Conservation (phyloP, 2,329 filamentous ascomycete species). For the Fusarium metavorans region DNA sequence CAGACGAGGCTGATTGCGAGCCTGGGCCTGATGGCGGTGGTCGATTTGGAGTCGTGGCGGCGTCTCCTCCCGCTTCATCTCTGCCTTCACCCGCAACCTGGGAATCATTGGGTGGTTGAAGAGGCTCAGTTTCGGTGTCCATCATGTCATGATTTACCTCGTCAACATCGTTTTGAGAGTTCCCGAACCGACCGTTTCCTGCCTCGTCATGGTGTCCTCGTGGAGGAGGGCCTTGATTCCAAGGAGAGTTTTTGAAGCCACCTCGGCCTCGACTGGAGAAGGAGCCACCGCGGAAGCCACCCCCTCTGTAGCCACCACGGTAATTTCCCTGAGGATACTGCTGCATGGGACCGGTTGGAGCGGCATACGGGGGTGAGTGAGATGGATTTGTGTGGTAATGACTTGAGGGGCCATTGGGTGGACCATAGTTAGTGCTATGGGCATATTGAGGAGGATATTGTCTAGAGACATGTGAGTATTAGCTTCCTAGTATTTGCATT, state of each 20-base stretch:
- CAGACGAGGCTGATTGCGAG: constrained; percentile 59
- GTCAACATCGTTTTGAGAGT: constrained; percentile 20
- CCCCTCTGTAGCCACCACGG: constrained; percentile 63
- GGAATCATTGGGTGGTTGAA: constrained; percentile 44
- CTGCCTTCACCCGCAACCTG: constrained; percentile 41
- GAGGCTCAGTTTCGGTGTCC: constrained; percentile 27
- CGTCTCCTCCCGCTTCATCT: constrained; percentile 57
- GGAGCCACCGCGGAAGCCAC: constrained; percentile 71
- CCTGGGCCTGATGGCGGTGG: constrained; percentile 67
- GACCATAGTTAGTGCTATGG: constrained; percentile 61
- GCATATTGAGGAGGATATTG: constrained; percentile 73
- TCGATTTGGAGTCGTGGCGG: constrained; percentile 67
- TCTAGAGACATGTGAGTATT: constrained; percentile 49
- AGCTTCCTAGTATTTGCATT: background rate
- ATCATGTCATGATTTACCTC: constrained; percentile 32
- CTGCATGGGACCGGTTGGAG: constrained; percentile 68
- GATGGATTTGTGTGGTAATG: constrained; percentile 64
- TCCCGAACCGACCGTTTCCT: constrained; percentile 34
- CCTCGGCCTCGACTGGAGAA: constrained; percentile 68
- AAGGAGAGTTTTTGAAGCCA: constrained; percentile 76
- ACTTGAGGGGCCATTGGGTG: constrained; percentile 64
- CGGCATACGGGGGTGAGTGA: constrained; percentile 66
- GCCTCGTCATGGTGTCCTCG: constrained; percentile 40
- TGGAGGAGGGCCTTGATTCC: constrained; percentile 55
- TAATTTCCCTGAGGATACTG: constrained; percentile 62